Evolutionary conservation across 495 filamentous ascomycete species (phyloP), one percentile per base, ranked within the genome.

Genomic region (Xylaria castorea): DNA sequence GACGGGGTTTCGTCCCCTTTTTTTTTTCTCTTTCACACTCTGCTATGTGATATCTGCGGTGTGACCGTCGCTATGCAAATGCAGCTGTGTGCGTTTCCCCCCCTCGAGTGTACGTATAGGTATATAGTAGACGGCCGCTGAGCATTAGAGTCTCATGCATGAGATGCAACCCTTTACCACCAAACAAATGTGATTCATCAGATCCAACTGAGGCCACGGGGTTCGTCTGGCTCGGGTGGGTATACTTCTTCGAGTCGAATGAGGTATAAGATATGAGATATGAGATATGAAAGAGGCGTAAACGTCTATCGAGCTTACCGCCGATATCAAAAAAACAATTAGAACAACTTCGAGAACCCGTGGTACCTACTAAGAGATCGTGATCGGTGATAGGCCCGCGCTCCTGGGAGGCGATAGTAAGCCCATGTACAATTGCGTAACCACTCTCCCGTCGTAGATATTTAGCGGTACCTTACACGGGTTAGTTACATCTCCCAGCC

Each of bases 361-460:
- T 36, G 53, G 4, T 12, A 58, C 27, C 53, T 50, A 16, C 38
- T 12, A 42, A 12, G 44, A 50, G 30, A 66, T 36, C 36, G 44
- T 48, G 63, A 22, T 46, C 38, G 64, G 27, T 38, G 20, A 61
- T 32, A 25, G 51, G 7, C n/a, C 50, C n/a, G n/a, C 8, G 50
- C 22, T 51, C 2, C 50, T 18, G 12, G 5, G 53, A 22, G 58
- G 34, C 20, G 34, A n/a, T 38, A 30, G 30, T 32, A 11, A 32
- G 53, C 53, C 66, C 11, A 70, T 62, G 67, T 70, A 61, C 40
- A 70, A 70, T 62, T 70, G 67, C 67, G 67, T 70, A 70, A 62
- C 55, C 67, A 48, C 18, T 50, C 36, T n/a, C 50, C 36, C 66
- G n/a, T 42, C 25, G 50, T 30, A 25, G 50, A 32, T 57, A 57